Evolutionary conservation across 306 rosid species (phyloP).

Genomic region (Vigna unguiculata): DNA sequence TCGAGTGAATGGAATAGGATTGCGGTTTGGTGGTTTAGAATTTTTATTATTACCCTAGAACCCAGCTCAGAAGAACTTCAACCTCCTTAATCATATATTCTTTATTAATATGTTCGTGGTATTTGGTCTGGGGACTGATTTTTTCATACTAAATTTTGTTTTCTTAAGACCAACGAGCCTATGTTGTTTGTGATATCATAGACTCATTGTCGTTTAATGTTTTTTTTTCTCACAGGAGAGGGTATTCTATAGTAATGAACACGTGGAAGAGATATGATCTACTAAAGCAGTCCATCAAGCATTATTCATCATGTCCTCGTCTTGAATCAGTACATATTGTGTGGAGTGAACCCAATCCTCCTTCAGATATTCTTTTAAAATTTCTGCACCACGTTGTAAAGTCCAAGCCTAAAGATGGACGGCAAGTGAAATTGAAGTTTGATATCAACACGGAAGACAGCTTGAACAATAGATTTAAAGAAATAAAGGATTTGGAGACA

Average conservation of each 20-base stretch:
- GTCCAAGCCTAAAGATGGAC: conserved; percentile 59
- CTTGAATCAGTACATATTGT: conserved; percentile 82
- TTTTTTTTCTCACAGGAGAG: conserved; percentile 68
- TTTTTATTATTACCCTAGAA: conserved; percentile 13
- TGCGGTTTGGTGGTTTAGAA: conserved; percentile 29
- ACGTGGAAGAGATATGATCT: conserved; percentile 99
- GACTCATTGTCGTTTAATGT: conserved; percentile 26
- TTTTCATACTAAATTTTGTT: conserved; percentile 22
- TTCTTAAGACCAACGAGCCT: conserved; percentile 4
- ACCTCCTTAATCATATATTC: not conserved
- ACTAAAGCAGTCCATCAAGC: conserved; percentile 84
- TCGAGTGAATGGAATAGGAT: not conserved
- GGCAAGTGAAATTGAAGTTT: conserved; percentile 63
- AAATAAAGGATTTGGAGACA: conserved; percentile 68
- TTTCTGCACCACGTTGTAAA: conserved; percentile 53
- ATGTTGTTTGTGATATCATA: conserved; percentile 19
- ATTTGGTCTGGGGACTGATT: conserved; percentile 3
- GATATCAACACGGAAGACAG: conserved; percentile 85
- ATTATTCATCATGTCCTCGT: conserved; percentile 77
- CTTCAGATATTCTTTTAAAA: conserved; percentile 60
- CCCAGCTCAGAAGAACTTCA: not conserved
- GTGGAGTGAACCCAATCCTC: conserved; percentile 96
- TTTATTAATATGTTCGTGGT: not conserved
- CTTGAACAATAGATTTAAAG: conserved; percentile 94
- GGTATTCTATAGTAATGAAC: conserved; percentile 88